Conservation (phyloP, 148 eudicot species). For the Fallopia convolvulus region DNA sequence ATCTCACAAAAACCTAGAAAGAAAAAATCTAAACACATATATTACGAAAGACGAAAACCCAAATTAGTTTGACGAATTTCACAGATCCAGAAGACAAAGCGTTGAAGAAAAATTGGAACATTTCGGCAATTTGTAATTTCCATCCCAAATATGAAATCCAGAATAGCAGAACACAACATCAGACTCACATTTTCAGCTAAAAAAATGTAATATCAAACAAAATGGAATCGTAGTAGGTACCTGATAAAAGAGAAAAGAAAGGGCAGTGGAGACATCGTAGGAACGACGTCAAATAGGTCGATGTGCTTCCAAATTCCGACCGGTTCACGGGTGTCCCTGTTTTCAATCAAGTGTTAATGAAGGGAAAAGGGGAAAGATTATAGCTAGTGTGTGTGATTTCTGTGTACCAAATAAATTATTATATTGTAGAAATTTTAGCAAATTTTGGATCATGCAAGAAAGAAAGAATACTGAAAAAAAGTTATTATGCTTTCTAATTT, state of each 20-base stretch:
- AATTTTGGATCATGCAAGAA: background rate
- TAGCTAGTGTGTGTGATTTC: background rate
- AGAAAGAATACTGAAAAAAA: background rate
- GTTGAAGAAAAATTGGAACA: background rate
- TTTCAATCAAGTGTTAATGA: background rate
- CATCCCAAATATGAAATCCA: background rate
- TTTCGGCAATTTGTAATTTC: too few species aligned
- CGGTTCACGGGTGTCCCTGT: constrained; percentile 9
- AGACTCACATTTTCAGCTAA: background rate
- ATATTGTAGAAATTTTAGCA: background rate
- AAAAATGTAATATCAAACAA: background rate
- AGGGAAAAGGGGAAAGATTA: background rate
- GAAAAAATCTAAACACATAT: background rate
- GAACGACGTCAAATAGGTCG: constrained; percentile 6
- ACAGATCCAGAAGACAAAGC: background rate
- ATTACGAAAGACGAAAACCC: background rate
- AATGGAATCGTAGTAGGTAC: background rate
- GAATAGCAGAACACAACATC: background rate
- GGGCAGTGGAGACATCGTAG: background rate
- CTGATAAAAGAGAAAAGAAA: background rate
- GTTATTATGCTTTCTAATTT: background rate
- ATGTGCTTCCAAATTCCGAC: constrained; percentile 6
- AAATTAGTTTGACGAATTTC: background rate
- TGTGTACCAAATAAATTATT: background rate
- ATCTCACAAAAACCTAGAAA: background rate